Conservation (phyloP, 192 early-diverging fungal species). For the Umbelopsis sp. region DNA sequence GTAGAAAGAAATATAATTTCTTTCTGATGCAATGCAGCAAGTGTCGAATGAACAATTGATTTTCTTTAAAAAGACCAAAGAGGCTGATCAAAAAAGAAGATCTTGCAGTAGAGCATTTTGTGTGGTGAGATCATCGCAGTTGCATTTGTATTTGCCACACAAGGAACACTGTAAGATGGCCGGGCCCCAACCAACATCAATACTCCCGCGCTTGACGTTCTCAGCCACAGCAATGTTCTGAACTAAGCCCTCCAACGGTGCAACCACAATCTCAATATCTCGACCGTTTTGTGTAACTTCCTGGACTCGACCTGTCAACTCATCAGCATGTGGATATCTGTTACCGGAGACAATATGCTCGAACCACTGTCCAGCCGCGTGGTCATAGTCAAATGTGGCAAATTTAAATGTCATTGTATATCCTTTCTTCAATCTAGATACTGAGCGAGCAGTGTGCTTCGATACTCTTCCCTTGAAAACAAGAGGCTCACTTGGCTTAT, state of each 20-base stretch:
- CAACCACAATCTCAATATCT: background rate
- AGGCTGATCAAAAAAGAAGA: background rate
- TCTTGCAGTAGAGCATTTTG: background rate
- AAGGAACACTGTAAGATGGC: background rate
- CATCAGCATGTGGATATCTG: background rate
- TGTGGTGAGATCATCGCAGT: background rate
- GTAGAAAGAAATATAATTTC: too few species aligned
- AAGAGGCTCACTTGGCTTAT: background rate
- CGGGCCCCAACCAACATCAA: conserved; percentile 9
- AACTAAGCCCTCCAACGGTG: background rate
- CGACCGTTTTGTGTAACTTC: background rate
- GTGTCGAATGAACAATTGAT: too few species aligned
- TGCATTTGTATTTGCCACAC: background rate
- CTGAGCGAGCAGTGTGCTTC: background rate
- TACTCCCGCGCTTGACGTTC: conserved; percentile 1
- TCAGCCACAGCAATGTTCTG: conserved; percentile 2
- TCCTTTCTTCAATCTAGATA: background rate
- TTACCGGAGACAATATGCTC: background rate
- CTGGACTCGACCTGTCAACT: background rate
- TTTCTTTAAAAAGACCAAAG: too few species aligned
- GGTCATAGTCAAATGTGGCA: conserved; percentile 10
- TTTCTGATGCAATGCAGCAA: too few species aligned
- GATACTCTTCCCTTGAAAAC: background rate
- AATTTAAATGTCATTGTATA: conserved; percentile 13
- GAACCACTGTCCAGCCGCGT: conserved; percentile 7